Conservation (phyloP, 2,329 filamentous ascomycete species). For the Thielaviopsis euricoi region DNA sequence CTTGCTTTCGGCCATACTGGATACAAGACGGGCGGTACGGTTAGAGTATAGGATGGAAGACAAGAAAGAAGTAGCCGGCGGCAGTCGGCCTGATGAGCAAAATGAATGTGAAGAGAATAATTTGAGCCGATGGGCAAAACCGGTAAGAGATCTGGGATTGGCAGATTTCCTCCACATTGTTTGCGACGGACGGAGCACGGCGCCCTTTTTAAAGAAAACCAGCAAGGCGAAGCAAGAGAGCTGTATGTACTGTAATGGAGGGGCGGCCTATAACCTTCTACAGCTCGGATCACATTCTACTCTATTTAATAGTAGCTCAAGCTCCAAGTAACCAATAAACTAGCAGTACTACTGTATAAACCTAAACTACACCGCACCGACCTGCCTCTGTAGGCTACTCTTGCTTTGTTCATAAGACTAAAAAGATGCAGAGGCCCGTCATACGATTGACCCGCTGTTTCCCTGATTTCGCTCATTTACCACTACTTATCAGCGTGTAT, state of each 20-base stretch:
- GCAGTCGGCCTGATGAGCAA: background rate
- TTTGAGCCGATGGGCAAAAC: background rate
- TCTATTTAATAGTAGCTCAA: no score
- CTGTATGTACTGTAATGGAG: no score
- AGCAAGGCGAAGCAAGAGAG: background rate
- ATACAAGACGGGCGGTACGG: background rate
- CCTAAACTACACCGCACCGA: no score
- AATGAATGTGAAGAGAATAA: background rate
- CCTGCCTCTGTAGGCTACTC: background rate
- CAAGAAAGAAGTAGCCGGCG: background rate
- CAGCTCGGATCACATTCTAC: background rate
- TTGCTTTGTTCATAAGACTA: background rate
- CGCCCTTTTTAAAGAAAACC: background rate
- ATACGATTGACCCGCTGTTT: background rate
- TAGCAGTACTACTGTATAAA: no score
- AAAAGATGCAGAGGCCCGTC: background rate
- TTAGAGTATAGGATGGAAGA: background rate
- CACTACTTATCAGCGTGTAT: no score
- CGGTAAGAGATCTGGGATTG: background rate
- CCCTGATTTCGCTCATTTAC: background rate
- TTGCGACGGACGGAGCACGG: background rate
- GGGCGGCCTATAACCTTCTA: background rate
- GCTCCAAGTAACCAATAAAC: no score
- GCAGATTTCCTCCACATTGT: background rate
- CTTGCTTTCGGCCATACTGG: constrained; percentile 21